These are phyloP conservation scores for Picochlorum costavermella DNA, from an alignment of 139 green algal species.

Conservation along the genomic window DNA sequence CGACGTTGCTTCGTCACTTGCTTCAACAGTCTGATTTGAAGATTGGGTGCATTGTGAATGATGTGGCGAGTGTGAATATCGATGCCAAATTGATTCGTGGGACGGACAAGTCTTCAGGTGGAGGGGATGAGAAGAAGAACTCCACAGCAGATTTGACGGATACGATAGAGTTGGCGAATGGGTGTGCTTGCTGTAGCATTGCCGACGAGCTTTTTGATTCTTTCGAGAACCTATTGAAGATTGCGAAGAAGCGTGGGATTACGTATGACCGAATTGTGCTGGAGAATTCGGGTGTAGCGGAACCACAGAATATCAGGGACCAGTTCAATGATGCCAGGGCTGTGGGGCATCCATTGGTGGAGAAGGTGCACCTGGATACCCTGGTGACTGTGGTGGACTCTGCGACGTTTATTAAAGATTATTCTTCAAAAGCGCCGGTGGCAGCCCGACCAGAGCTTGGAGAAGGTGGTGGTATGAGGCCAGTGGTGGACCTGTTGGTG, in stretches of 20 bases:
- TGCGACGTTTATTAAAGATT: constrained; percentile 72
- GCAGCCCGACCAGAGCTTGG: constrained; percentile 76
- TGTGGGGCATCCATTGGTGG: constrained; percentile 54
- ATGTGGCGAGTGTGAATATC: constrained; percentile 86
- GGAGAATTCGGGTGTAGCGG: constrained; percentile 87
- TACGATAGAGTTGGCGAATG: constrained; percentile 89
- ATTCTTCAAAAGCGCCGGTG: constrained; percentile 48
- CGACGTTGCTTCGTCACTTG: constrained; percentile 76
- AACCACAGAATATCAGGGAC: constrained; percentile 86
- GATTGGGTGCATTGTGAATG: constrained; percentile 92
- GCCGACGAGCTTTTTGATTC: constrained; percentile 83
- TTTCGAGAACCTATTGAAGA: constrained; percentile 72
- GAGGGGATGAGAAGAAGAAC: background rate
- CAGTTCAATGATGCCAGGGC: constrained; percentile 70
- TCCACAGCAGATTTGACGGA: constrained; percentile 69
- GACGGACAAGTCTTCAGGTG: constrained; percentile 3
- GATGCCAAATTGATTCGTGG: constrained; percentile 82
- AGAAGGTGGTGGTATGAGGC: constrained; percentile 69
- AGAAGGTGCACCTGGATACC: constrained; percentile 67
- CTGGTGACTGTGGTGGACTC: constrained; percentile 71
- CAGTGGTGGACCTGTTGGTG: constrained; percentile 89
- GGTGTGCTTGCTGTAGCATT: constrained; percentile 85
- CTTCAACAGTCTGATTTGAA: constrained; percentile 73
- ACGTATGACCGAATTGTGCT: constrained; percentile 78
- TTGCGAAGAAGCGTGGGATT: constrained; percentile 58